A percentile compares a stretch with the other conserved stretches of the same genome.
phyloP scores from a whole-genome alignment of 371 early-diverging fungal species.

The Mucor racemosus region DNA sequence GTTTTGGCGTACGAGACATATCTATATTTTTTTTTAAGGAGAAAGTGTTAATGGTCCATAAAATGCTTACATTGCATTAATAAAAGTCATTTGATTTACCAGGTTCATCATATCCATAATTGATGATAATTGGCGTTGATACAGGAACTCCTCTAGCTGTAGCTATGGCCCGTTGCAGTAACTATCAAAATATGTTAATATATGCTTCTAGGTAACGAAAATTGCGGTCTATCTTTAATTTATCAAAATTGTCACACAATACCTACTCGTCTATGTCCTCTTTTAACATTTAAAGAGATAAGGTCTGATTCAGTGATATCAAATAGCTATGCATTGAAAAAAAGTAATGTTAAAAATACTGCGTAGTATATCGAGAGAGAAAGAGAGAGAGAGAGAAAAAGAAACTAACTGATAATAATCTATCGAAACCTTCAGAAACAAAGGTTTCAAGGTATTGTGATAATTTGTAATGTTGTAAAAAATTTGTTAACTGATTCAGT shows the following conservation, averaged over 20 bases:
- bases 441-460: constrained; percentile 35
- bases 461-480: constrained; percentile 31
- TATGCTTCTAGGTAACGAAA: neutral
- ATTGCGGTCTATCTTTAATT: neutral
- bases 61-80: neutral
- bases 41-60: neutral
- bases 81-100: constrained; percentile 5
- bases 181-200: constrained; percentile 21
- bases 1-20: constrained; percentile 17
- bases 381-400: too few relatives aligned
- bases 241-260: constrained; percentile 20
- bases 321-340: constrained; percentile 31
- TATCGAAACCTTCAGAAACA: constrained; percentile 46
- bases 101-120: constrained; percentile 22
- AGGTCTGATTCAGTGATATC: constrained; percentile 56
- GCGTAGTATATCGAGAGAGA: neutral
- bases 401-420: constrained; percentile 26
- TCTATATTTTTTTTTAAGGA: neutral
- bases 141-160: constrained; percentile 39
- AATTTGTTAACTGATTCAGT: constrained; percentile 28
- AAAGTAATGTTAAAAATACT: neutral
- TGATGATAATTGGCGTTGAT: constrained; percentile 30
- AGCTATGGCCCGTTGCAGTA: constrained; percentile 47
- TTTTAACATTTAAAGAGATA: constrained; percentile 46
- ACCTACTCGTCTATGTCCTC: constrained; percentile 59